Base-by-base conservation (phyloP, 192 early-diverging fungal species). In the Linnemannia zychae region DNA sequence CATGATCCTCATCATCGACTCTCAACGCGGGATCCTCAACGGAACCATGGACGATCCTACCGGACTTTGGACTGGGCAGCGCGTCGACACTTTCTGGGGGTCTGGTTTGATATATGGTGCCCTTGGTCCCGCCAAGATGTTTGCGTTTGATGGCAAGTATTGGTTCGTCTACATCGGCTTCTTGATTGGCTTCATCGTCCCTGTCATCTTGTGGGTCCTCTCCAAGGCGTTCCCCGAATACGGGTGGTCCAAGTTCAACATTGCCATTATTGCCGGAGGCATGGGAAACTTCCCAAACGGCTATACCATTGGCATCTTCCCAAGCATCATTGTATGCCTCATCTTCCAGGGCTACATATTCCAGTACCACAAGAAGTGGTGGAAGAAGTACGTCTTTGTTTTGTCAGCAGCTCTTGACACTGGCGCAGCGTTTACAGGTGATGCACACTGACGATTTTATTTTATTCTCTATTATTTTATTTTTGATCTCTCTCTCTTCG, bases 31-130 rank as follows among this genome's bases (percentile, higher is more conserved):
- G 3, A 76, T 47, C 33, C 76, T 88, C 17, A 53, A 75, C 69
- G 81, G 78, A 15, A 80, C 86, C 0, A 74, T 72, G 12, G 50
- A 70, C 3, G 89, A 90, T 78, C 89, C 89, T 18, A 80, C 68
- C 60, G 89, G 89, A 24, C 89, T 89, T 76, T 92, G 87, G 74
- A 89, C 89, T 65, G 91, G 89, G n/a, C 84, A 84, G 73, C 84
- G 78, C 68, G 89, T 89, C 66, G 67, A 75, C 1, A 90, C 88
- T 37, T 96, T 95, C 70, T 92, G 89, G 88, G 90, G 89, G 63
- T 93, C 91, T 40, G 92, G 88, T 37, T 70, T 79, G 40, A 79
- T 96, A 73, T 96, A 94, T 92, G 95, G 95, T 22, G 89, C 92
- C 12, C 92, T 96, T 71, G 93, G 93, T 40, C 94, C 95, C 3